These are phyloP conservation scores for Phytophthora sp. DNA, from an alignment of 352 stramenopile species.

Conservation along the genomic window DNA sequence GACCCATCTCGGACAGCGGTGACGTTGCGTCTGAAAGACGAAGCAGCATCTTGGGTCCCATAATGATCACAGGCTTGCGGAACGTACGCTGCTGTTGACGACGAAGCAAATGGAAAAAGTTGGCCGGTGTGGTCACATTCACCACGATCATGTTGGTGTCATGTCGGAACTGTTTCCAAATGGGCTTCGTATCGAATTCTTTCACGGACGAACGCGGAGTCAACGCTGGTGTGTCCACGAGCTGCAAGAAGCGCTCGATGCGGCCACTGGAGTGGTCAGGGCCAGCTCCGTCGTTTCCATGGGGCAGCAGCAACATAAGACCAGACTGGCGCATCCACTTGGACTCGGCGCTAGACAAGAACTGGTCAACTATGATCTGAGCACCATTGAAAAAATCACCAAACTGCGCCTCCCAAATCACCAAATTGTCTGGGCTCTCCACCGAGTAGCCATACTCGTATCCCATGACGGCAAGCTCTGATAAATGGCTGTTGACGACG, in stretches of 20 bases:
- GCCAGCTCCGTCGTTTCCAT: slow-evolving; percentile 89
- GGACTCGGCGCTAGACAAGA: slow-evolving; percentile 84
- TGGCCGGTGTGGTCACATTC: slow-evolving; percentile 90
- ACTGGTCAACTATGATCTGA: slow-evolving; percentile 91
- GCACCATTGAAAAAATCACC: slow-evolving; percentile 91
- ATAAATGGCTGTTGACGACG: slow-evolving; percentile 86
- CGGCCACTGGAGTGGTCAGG: slow-evolving; percentile 88
- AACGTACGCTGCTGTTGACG: slow-evolving; percentile 86
- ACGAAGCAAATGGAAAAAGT: slow-evolving; percentile 97
- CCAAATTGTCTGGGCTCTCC: slow-evolving; percentile 78
- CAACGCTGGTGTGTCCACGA: slow-evolving; percentile 75
- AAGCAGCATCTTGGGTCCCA: slow-evolving; percentile 83
- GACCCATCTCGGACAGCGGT: slow-evolving; percentile 63
- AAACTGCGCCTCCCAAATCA: slow-evolving; percentile 93
- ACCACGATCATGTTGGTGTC: slow-evolving; percentile 88
- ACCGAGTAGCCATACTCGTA: slow-evolving; percentile 93
- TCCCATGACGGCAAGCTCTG: slow-evolving; percentile 87
- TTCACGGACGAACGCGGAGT: slow-evolving; percentile 43
- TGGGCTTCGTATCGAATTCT: slow-evolving; percentile 33
- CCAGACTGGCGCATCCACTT: slow-evolving; percentile 92
- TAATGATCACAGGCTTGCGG: slow-evolving; percentile 78
- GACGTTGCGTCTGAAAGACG: slow-evolving; percentile 74
- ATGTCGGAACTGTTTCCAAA: slow-evolving; percentile 65
- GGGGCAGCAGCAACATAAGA: slow-evolving; percentile 83
- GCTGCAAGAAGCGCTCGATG: slow-evolving; percentile 89